These are phyloP conservation scores for Millerozyma miso DNA, from an alignment of 805 yeast genomes.

Conservation along the genomic window DNA sequence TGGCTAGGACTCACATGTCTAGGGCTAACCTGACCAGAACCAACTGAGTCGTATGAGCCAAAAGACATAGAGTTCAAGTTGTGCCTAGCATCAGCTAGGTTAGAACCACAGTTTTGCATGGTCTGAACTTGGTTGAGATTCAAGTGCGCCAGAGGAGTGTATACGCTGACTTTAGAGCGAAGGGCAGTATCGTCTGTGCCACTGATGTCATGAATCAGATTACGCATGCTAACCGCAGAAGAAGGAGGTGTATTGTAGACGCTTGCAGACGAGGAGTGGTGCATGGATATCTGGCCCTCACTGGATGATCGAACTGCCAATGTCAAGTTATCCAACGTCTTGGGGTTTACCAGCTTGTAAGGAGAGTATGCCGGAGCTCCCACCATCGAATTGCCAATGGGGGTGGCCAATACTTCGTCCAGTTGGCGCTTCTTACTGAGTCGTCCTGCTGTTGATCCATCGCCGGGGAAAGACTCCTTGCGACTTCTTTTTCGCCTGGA, in stretches of 20 bases:
- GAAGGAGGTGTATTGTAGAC: slow-evolving; percentile 19
- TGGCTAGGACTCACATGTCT: not conserved
- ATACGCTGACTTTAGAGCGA: not conserved
- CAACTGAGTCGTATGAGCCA: not conserved
- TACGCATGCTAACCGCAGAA: slow-evolving; percentile 10
- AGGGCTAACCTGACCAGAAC: not conserved
- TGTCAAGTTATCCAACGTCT: slow-evolving; percentile 31
- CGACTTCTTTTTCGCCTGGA: slow-evolving; percentile 11
- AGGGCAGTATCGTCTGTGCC: not conserved
- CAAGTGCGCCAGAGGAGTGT: not conserved
- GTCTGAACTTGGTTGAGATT: not conserved
- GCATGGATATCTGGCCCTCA: not conserved
- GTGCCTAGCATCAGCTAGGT: not conserved
- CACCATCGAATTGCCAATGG: slow-evolving; percentile 10
- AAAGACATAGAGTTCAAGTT: not conserved
- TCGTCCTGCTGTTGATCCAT: not conserved
- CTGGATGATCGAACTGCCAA: slow-evolving; percentile 22
- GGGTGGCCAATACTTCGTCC: slow-evolving; percentile 12
- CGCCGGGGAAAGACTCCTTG: slow-evolving; percentile 5
- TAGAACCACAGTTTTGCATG: not conserved
- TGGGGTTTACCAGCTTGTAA: slow-evolving; percentile 23
- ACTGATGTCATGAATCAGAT: not conserved
- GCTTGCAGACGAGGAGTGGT: not conserved
- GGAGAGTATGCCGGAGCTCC: slow-evolving; percentile 11
- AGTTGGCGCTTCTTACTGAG: slow-evolving; percentile 4